Evolutionary conservation across 176 grass and related monocot genomes (phyloP), one percentile per base, ranked within the genome.

Genomic region (Hyparrhenia diplandra): DNA sequence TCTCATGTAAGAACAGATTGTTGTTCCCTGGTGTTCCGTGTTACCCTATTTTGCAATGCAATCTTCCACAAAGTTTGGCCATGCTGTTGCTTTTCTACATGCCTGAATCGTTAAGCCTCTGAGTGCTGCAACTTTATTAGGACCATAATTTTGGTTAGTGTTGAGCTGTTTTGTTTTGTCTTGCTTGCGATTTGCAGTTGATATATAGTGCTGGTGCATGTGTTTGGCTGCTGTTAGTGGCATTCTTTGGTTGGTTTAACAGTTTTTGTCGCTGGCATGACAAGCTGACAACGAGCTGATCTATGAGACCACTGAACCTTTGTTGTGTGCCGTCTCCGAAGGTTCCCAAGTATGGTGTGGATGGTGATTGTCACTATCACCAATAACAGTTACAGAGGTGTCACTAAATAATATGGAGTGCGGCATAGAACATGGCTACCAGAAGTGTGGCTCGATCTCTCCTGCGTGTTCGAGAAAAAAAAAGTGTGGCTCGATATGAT

Each of bases 1-100:
- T 58, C 76, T 73, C 66, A 35, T 43, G 71, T 75, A 84, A 84
- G 62, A 84, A 84, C 72, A 82, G 73, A 60, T 82, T 67, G 45
- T 54, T 73, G 45, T 54, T 73, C 31, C 82, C 3, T 25, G 37
- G 58, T 79, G 68, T 74, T 69, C 60, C 30, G 8, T 60, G 25
- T 79, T 68, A 47, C 34, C 24, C 30, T n/a, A 80, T 47, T 68
- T 69, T 49, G 69, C 16, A 31, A 72, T 72, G 68, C 64, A 37
- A 46, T 46, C 80, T 59, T 75, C 70, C 63, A 76, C 49, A 75
- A 84, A 84, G 88, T 42, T 74, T 84, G 39, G 31, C 31, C 10
- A 13, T 78, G 20, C 18, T 61, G 43, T 29, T 67, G 57, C 23
- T 39, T 47, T 77, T 79, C 67, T 67, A 28, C 77, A 21, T 13